Evolutionary conservation across 306 rosid genomes (phyloP).

Genomic region (Leucaena leucocephala): DNA sequence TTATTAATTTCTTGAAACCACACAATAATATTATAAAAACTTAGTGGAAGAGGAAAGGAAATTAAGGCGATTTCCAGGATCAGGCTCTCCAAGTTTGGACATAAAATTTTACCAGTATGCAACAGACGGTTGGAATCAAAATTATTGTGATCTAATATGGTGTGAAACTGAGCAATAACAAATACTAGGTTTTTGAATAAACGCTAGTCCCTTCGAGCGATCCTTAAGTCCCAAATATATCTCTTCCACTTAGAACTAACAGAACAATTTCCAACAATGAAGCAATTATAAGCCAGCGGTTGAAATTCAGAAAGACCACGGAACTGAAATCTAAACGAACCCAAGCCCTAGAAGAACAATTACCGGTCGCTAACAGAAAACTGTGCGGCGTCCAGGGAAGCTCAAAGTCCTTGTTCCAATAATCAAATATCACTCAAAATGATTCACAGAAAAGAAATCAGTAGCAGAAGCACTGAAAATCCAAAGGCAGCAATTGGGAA

Average conservation of each 20-base stretch:
- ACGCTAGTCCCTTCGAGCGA: background rate
- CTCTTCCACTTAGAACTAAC: background rate
- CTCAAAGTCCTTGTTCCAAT: background rate
- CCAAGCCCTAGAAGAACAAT: slow-evolving; percentile 21
- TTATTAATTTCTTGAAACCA: background rate
- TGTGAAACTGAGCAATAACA: background rate
- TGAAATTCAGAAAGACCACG: slow-evolving; percentile 11
- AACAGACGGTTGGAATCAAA: background rate
- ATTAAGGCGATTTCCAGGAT: background rate
- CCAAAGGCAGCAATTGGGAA: background rate
- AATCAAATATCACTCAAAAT: slow-evolving; percentile 1
- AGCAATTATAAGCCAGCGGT: background rate
- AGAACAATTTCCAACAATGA: background rate
- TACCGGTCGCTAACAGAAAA: slow-evolving; percentile 14
- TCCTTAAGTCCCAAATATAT: background rate
- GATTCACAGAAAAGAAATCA: background rate
- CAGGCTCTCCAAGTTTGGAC: background rate
- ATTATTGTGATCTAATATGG: background rate
- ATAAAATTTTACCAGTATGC: background rate
- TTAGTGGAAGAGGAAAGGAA: background rate
- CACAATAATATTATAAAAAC: background rate
- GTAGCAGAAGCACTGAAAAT: background rate
- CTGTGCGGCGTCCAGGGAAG: background rate
- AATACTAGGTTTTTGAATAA: background rate
- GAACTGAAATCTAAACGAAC: slow-evolving; percentile 17